Conservation (phyloP, 495 filamentous ascomycete species). For the Talaromyces liani region DNA sequence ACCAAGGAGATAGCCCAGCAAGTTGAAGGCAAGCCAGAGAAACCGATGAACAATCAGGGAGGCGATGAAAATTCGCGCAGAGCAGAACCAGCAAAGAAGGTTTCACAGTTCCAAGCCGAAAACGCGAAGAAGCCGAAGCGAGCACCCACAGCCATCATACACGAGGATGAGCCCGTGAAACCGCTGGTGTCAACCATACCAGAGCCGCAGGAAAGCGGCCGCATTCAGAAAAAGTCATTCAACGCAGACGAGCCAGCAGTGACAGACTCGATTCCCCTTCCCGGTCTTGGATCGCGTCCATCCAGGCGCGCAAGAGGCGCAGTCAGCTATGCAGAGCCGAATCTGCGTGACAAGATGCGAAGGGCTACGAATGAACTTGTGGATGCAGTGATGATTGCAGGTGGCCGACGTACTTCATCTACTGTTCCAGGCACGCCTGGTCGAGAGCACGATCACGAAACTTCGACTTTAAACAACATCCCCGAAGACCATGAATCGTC, state of each 20-base stretch:
- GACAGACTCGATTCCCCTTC: constrained; percentile 7
- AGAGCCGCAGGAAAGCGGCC: not conserved
- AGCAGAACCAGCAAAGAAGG: not conserved
- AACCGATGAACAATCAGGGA: constrained; percentile 12
- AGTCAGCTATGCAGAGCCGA: constrained; percentile 83
- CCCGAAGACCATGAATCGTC: not conserved
- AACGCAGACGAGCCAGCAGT: not conserved
- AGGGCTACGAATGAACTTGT: constrained; percentile 67
- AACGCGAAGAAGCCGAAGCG: not conserved
- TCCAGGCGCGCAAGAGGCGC: constrained; percentile 56
- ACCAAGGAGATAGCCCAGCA: not conserved
- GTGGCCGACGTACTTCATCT: constrained; percentile 27
- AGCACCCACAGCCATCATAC: not conserved
- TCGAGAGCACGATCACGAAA: constrained; percentile 11
- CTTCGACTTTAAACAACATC: not conserved
- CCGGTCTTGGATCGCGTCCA: constrained; percentile 45
- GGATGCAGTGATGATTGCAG: constrained; percentile 58
- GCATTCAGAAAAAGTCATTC: not conserved
- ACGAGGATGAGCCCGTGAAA: not conserved
- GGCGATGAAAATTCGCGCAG: not conserved
- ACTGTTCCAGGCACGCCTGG: constrained; percentile 17
- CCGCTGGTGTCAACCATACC: not conserved
- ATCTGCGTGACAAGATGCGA: constrained; percentile 80
- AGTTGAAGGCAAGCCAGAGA: not conserved
- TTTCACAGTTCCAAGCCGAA: not conserved